A percentile compares a stretch with the other conserved stretches of the same genome.
phyloP scores from a whole-genome alignment of 257 asterid genomes.

The Primulina tabacum region DNA sequence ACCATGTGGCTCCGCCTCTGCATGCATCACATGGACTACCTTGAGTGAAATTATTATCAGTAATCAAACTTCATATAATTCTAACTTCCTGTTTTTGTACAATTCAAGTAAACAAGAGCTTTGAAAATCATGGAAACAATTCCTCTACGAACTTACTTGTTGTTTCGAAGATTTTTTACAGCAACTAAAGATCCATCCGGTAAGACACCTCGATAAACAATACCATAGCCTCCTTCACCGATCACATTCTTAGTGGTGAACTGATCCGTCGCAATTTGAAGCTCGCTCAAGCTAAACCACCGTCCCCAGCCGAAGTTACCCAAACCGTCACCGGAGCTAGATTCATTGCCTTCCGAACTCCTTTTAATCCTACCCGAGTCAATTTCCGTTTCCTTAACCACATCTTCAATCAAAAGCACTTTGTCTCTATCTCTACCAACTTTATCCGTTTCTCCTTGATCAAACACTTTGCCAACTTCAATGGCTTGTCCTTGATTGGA shows the following conservation, averaged over 20 bases:
- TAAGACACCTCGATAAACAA: constrained; percentile 28
- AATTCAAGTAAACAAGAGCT: not conserved
- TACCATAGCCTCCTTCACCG: constrained; percentile 30
- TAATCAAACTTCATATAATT: not conserved
- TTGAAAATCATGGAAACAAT: not conserved
- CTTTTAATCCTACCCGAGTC: constrained; percentile 43
- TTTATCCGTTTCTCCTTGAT: constrained; percentile 13
- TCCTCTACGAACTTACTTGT: constrained; percentile 17
- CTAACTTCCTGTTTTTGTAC: not conserved
- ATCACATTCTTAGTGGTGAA: constrained; percentile 25
- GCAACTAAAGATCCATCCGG: constrained; percentile 26
- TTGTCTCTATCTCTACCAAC: constrained; percentile 32
- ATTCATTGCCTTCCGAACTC: constrained; percentile 47
- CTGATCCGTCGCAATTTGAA: constrained; percentile 19
- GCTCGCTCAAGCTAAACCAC: constrained; percentile 26
- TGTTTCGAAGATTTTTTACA: constrained; percentile 24
- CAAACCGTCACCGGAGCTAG: constrained; percentile 32
- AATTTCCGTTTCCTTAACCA: constrained; percentile 34
- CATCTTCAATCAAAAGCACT: constrained; percentile 44
- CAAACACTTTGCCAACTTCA: constrained; percentile 13
- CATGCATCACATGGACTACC: not conserved
- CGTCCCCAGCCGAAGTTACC: constrained; percentile 48
- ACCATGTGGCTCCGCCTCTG: no score
- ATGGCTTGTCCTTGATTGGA: constrained; percentile 35
- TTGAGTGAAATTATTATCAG: not conserved